Base-by-base conservation (phyloP, 2,329 filamentous ascomycete genomes). In the Emericellopsis atlantica region DNA sequence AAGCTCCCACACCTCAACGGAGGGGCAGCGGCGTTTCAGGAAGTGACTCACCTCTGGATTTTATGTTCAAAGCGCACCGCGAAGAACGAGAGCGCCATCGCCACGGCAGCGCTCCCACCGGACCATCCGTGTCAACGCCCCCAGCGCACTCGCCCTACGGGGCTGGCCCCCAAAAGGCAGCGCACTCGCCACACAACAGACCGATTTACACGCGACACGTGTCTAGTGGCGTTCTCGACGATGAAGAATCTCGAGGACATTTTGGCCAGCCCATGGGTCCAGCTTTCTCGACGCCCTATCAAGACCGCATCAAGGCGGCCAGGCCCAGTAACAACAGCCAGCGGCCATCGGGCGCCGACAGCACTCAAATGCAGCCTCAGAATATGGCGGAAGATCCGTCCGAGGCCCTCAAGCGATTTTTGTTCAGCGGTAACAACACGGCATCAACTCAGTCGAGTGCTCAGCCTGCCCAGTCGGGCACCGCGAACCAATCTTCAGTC, bases 1-100 rank as follows among this genome's bases (percentile, higher is more conserved):
- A 71, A 52, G 69, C 71, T 33, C 61, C 64, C 2, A 69, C 68
- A 6, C 60, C 67, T 24, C 40, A 42, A n/a, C 36, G 42, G 15
- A 26, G 23, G 12, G 14, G 10, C 14, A 6, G 16, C 22, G 15
- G 8, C 14, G 21, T 50, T 62, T 53, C 49, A 67, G 50, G 50
- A 58, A 54, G 47, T 50, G 43, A 56, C 40, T 93, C 88, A 10
- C 88, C 89, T 1, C 69, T 96, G 5, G 89, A 96, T 52, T 74
- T 94, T 46, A 81, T 96, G 55, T 96, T 96, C 67, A 81, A 82
- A 45, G 88, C 87, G 29, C 84, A 95, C 50, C 76, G 84, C 39
- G 81, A 84, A 45, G 84, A 92, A 58, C 83, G 79, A 54, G 79
- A 79, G 40, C 69, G 72, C 44, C 72, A 70, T 36, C 67, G 68